Base-by-base conservation (phyloP, 192 early-diverging fungal species). In the Coemansia sp. region DNA sequence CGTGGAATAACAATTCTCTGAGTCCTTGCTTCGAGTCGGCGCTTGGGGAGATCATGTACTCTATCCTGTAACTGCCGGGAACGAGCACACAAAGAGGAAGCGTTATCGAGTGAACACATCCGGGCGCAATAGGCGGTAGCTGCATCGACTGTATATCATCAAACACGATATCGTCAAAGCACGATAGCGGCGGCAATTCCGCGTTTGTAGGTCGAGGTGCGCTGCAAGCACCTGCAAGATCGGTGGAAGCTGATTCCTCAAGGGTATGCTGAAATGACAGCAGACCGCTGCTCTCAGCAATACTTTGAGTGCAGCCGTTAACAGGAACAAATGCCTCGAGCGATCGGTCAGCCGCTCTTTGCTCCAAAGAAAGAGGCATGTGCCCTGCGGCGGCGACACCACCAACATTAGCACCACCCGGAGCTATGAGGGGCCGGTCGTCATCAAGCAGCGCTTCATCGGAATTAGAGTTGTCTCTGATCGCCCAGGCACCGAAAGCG, bases 41-140 rank as follows among this genome's bases (percentile, higher is more conserved):
- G 10, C 41, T 37, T 9, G 19, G 24, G 29, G 35, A 35, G 19
- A 67, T 30, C 24, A 29, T 40, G 39, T 67, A 69, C 20, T 55
- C 48, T 9, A 74, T 14, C 25, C 59, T 50, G 38, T 67, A 60
- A 9, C 51, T 51, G 0, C 64, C 64, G 1, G 72, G 52, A 11
- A 17, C 19, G 26, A 62, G 24, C 9, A 55, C 42, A 29, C 56
- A 67, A 9, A 74, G 6, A 0, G 72, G 72, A 17, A 74, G 27
- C 0, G 19, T 8, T 22, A 67, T 14, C 24, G 10, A 19, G 20
- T 42, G 36, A 2, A n/a, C 32, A 11, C 32, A 33, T 11, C 50
- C 40, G 10, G 64, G 46, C 17, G 43, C 36, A 6, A 74, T 51
- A n/a, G 10, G 18, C 10, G 64, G 63, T 39, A 74, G 34, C 20